Evolutionary conservation across 192 early-diverging fungal genomes (phyloP).

Genomic region (Geosiphon pyriformis): DNA sequence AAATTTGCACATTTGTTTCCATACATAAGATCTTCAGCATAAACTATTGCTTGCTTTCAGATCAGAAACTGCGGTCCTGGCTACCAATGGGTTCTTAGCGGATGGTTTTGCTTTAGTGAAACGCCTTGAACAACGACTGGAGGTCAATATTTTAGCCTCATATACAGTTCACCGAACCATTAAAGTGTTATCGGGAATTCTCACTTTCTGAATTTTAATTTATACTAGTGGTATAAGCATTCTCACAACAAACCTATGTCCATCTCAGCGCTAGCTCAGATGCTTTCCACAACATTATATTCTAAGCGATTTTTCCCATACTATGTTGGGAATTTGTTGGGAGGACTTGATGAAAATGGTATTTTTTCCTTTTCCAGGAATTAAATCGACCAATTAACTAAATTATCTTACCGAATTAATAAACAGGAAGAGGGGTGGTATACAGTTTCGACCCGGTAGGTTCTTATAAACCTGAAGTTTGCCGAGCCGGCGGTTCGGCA

Average conservation of each 20-base stretch:
- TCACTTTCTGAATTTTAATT: slow-evolving; percentile 1
- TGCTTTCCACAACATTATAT: slow-evolving; percentile 91
- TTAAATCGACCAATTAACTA: background rate
- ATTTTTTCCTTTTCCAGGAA: background rate
- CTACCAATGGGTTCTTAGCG: slow-evolving; percentile 82
- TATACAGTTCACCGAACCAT: background rate
- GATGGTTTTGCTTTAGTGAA: slow-evolving; percentile 84
- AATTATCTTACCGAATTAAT: slow-evolving; percentile 6
- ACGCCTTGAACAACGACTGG: slow-evolving; percentile 75
- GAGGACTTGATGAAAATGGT: slow-evolving; percentile 86
- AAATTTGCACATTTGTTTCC: background rate
- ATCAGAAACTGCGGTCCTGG: slow-evolving; percentile 77
- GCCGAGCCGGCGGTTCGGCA: slow-evolving; percentile 77
- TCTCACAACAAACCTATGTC: slow-evolving; percentile 88
- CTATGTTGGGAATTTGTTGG: slow-evolving; percentile 85
- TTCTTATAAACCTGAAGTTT: slow-evolving; percentile 73
- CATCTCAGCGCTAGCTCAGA: slow-evolving; percentile 81
- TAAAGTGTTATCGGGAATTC: background rate
- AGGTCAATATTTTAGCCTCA: slow-evolving; percentile 45
- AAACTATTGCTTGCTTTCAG: slow-evolving; percentile 28
- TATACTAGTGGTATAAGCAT: slow-evolving; percentile 78
- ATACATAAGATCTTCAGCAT: background rate
- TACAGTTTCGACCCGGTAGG: slow-evolving; percentile 93
- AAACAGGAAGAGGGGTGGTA: slow-evolving; percentile 75
- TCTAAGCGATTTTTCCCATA: slow-evolving; percentile 94